Evolutionary conservation across 1,284 basidiomycete genomes (phyloP).

Genomic region (Puccinia triticina): DNA sequence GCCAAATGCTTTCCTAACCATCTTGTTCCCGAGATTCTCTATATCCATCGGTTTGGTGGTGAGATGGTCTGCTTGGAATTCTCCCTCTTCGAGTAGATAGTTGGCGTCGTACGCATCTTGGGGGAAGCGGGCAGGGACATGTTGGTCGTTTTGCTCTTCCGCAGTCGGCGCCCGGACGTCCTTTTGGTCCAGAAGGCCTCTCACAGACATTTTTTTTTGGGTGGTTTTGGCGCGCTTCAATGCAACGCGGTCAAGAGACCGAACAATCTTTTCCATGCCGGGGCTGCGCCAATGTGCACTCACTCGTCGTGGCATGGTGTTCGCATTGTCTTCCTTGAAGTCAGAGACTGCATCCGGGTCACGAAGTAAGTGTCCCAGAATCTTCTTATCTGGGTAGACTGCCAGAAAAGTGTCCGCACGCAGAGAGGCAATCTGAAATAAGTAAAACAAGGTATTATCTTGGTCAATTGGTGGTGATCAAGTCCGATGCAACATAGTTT

Average conservation of each 20-base stretch:
- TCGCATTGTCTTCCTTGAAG: constrained; percentile 1
- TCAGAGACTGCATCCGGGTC: constrained; percentile 1
- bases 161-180: background rate
- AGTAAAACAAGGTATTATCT: background rate
- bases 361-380: constrained; percentile 11
- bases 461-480: background rate
- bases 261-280: background rate
- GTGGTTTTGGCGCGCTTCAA: background rate
- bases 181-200: background rate
- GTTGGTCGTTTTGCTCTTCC: background rate
- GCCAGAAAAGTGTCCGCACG: background rate
- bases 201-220: constrained; percentile 19
- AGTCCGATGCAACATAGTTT: background rate
- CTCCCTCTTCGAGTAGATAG: background rate
- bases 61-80: background rate
- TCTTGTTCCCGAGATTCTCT: background rate
- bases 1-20: background rate
- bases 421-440: background rate
- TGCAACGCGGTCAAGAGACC: background rate
- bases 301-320: background rate
- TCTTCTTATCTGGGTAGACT: background rate
- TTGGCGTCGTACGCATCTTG: background rate
- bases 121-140: background rate
- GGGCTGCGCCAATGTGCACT: background rate
- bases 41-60: background rate